Percentiles rank a stretch among this genome's conserved stretches.
Conservation (phyloP, 106 monocot genomes). For the Dendrobium catenatum region DNA sequence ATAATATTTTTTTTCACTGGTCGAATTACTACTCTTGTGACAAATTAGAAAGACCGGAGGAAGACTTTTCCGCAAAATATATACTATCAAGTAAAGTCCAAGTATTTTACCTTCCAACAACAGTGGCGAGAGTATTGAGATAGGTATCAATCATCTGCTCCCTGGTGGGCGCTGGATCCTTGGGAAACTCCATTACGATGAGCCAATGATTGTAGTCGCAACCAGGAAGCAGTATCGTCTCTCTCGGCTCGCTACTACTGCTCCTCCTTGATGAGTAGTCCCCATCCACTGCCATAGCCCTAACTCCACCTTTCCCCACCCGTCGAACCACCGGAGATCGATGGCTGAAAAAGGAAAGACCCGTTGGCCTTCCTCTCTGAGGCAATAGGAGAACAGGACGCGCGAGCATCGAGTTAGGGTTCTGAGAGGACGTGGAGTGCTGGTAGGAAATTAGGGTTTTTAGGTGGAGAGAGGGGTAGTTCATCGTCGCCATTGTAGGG, state of each 20-base stretch:
- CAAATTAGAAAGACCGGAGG: too few relatives aligned
- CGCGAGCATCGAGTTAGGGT: background rate
- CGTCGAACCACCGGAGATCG: background rate
- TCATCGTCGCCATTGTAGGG: conserved; percentile 1
- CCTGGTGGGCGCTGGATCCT: conserved; percentile 83
- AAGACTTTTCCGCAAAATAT: too few relatives aligned
- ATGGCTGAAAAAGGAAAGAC: background rate
- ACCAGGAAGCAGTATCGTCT: conserved; percentile 86
- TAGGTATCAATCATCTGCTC: conserved; percentile 98
- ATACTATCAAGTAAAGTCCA: background rate
- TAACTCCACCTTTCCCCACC: background rate
- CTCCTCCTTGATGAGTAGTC: conserved; percentile 33
- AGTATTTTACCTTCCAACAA: conserved; percentile 67
- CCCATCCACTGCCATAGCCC: conserved; percentile 30
- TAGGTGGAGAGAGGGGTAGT: background rate
- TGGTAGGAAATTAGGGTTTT: background rate
- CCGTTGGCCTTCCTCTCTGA: background rate
- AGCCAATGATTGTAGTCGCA: conserved; percentile 99
- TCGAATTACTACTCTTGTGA: too few relatives aligned
- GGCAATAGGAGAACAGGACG: background rate
- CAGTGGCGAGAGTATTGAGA: conserved; percentile 73
- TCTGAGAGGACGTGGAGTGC: background rate
- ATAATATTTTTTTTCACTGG: too few relatives aligned
- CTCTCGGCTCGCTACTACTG: conserved; percentile 44
- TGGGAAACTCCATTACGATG: conserved; percentile 94